phyloP scores from a whole-genome alignment of 2,329 filamentous ascomycete species.

The Tolypocladium sp. region DNA sequence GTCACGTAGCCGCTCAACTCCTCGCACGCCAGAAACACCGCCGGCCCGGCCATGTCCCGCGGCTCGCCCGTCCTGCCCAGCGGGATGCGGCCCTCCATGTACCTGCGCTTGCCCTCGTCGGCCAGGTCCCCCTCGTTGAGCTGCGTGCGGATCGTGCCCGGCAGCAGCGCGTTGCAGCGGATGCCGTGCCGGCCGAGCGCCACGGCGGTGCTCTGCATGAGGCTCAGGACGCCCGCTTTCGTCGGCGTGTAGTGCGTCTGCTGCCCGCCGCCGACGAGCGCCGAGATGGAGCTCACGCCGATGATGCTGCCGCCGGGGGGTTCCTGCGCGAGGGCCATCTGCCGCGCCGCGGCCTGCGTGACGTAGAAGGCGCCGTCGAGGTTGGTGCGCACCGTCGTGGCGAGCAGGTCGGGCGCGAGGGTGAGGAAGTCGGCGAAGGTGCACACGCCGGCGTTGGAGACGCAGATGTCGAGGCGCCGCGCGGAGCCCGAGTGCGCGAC shows the following conservation, averaged over 20 bases:
- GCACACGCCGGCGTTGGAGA: constrained; percentile 84
- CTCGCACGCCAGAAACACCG: constrained; percentile 74
- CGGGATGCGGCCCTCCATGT: constrained; percentile 77
- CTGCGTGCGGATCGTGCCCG: constrained; percentile 76
- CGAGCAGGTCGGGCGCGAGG: constrained; percentile 60
- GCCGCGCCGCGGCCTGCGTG: constrained; percentile 73
- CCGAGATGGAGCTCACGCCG: constrained; percentile 63
- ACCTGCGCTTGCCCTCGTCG: constrained; percentile 61
- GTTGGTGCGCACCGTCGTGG: constrained; percentile 67
- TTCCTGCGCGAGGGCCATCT: constrained; percentile 59
- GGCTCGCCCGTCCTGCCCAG: constrained; percentile 65
- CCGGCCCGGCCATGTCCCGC: constrained; percentile 71
- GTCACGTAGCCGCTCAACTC: constrained; percentile 74
- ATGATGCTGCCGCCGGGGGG: constrained; percentile 72
- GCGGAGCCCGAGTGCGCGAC: constrained; percentile 48
- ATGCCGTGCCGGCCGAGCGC: constrained; percentile 69
- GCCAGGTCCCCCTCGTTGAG: constrained; percentile 74
- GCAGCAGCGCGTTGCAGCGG: constrained; percentile 74
- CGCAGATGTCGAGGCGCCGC: constrained; percentile 62
- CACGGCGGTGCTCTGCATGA: constrained; percentile 78
- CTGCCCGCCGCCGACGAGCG: constrained; percentile 66
- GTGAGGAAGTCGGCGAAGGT: constrained; percentile 80
- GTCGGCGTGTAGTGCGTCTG: constrained; percentile 86
- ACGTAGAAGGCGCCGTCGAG: constrained; percentile 83
- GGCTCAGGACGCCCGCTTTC: constrained; percentile 69